These are phyloP conservation scores for Cadophora gregata DNA, from an alignment of 2,329 filamentous ascomycete species.

Conservation along the genomic window DNA sequence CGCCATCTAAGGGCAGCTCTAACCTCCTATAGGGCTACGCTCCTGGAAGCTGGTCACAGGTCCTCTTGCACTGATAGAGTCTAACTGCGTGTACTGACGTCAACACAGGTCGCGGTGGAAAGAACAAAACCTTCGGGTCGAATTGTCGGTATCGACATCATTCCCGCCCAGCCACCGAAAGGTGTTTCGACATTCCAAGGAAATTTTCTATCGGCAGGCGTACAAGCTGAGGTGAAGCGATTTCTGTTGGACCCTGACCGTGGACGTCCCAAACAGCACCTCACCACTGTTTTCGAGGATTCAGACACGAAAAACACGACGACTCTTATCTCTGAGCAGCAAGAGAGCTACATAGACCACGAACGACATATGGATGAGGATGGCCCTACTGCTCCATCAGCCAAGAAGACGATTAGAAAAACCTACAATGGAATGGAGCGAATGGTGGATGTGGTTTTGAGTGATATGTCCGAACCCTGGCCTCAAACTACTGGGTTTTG, in stretches of 20 bases:
- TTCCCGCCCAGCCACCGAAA: slow-evolving; percentile 87
- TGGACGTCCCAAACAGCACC: slow-evolving; percentile 53
- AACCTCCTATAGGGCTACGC: slow-evolving; percentile 68
- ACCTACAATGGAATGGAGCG: slow-evolving; percentile 53
- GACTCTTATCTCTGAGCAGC: slow-evolving; percentile 45
- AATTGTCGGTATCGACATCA: slow-evolving; percentile 90
- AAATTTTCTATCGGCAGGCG: slow-evolving; percentile 78
- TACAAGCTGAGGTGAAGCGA: slow-evolving; percentile 78
- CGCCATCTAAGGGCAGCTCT: slow-evolving; percentile 8
- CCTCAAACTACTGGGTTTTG: slow-evolving; percentile 77
- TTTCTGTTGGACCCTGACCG: slow-evolving; percentile 72
- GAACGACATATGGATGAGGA: slow-evolving; percentile 55
- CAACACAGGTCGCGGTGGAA: slow-evolving; percentile 75
- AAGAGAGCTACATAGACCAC: slow-evolving; percentile 68
- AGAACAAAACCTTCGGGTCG: slow-evolving; percentile 77
- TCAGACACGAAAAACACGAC: neutral
- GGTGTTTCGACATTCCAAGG: slow-evolving; percentile 96
- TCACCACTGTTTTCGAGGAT: slow-evolving; percentile 22
- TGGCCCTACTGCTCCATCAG: slow-evolving; percentile 39
- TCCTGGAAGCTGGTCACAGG: slow-evolving; percentile 74
- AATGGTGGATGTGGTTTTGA: slow-evolving; percentile 89
- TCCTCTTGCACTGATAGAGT: slow-evolving; percentile 42
- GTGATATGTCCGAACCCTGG: slow-evolving; percentile 99
- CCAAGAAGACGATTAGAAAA: slow-evolving; percentile 43
- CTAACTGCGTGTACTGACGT: slow-evolving; percentile 12